These are phyloP conservation scores for Pythium phragmiticola DNA, from an alignment of 352 stramenopile species.

Conservation along the genomic window DNA sequence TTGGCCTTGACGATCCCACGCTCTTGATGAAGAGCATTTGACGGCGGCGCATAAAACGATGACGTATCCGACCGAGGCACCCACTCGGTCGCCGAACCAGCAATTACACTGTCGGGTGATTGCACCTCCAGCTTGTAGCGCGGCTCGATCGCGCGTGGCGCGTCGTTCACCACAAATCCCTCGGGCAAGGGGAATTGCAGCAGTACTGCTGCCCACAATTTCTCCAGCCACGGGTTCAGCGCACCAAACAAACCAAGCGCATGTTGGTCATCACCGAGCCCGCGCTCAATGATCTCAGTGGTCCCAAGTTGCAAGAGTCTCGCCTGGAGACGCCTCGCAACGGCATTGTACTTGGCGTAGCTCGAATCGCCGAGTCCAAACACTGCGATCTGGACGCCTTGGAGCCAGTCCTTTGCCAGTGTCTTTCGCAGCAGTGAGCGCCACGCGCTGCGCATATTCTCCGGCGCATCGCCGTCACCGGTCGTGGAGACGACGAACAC, in stretches of 20 bases:
- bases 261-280: conserved; percentile 89
- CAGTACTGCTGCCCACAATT: conserved; percentile 63
- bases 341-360: conserved; percentile 93
- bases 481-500: conserved; percentile 92
- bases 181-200: conserved; percentile 45
- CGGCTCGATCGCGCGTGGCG: conserved; percentile 47
- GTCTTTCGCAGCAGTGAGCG: conserved; percentile 84
- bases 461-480: conserved; percentile 89
- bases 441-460: conserved; percentile 90
- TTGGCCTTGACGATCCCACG: conserved; percentile 49
- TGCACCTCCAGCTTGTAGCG: conserved; percentile 47
- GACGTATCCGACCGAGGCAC: conserved; percentile 20
- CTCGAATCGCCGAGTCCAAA: conserved; percentile 92
- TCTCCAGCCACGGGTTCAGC: conserved; percentile 79
- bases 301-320: conserved; percentile 87
- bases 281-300: conserved; percentile 65
- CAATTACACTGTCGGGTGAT: conserved; percentile 12
- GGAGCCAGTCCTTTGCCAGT: conserved; percentile 66
- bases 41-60: conserved; percentile 61
- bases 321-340: conserved; percentile 80
- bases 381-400: conserved; percentile 72
- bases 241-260: conserved; percentile 82
- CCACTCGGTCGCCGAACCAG: neutral
- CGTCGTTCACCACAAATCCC: conserved; percentile 66
- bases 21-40: conserved; percentile 38